Evolutionary conservation across 2,329 filamentous ascomycete genomes (phyloP).

Genomic region (Sclerotinia minor): DNA sequence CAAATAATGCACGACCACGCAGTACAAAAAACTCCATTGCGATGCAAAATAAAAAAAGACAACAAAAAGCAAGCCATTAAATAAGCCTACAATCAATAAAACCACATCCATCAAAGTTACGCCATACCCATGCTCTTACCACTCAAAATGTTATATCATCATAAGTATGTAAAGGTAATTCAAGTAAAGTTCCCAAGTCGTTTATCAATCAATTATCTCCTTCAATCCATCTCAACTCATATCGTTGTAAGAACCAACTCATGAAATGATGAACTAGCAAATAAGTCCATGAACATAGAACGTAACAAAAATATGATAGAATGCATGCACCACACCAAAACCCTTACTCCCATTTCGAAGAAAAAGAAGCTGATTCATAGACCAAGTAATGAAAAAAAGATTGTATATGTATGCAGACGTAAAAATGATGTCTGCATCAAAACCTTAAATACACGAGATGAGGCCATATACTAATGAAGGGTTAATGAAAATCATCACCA

Average conservation of each 20-base stretch:
- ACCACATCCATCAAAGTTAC: slow-evolving; percentile 12
- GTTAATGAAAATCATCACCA: slow-evolving; percentile 64
- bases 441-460: slow-evolving; percentile 21
- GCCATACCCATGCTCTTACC: slow-evolving; percentile 16
- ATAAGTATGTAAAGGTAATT: slow-evolving; percentile 4
- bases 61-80: not conserved
- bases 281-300: slow-evolving; percentile 12
- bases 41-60: not conserved
- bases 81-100: not conserved
- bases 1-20: not conserved
- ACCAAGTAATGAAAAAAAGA: slow-evolving; percentile 10
- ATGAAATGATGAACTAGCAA: not conserved
- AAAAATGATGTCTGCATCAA: slow-evolving; percentile 6
- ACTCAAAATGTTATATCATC: not conserved
- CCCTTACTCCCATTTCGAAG: not conserved
- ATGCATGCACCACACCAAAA: slow-evolving; percentile 12
- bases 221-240: not conserved
- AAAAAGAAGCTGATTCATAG: not conserved
- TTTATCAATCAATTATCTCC: slow-evolving; percentile 8
- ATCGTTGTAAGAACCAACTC: not conserved
- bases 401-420: slow-evolving; percentile 13
- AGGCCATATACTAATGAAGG: slow-evolving; percentile 38
- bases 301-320: slow-evolving; percentile 1
- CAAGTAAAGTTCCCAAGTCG: not conserved
- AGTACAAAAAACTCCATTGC: slow-evolving; percentile 13